These are phyloP conservation scores for Leucocoprinus sp. DNA, from an alignment of 768 basidiomycete species.

Conservation along the genomic window DNA sequence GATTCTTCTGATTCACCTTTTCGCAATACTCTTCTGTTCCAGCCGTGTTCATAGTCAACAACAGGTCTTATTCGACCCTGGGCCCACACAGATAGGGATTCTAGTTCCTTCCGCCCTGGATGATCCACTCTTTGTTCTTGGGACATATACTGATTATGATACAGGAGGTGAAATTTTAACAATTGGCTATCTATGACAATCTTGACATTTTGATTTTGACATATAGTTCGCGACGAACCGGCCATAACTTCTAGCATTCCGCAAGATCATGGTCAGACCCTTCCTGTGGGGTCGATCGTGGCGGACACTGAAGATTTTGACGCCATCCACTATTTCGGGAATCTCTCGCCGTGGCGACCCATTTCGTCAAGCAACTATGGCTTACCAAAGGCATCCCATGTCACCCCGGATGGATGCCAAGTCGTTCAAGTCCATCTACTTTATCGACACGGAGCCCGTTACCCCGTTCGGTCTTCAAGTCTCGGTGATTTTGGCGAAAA, in stretches of 20 bases:
- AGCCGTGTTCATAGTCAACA: too few species aligned
- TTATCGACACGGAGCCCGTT: conserved; percentile 64
- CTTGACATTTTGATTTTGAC: neutral
- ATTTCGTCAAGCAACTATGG: conserved; percentile 35
- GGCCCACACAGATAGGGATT: conserved; percentile 32
- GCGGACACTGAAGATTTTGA: conserved; percentile 32
- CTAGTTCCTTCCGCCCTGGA: conserved; percentile 38
- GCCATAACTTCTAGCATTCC: conserved; percentile 33
- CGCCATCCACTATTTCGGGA: conserved; percentile 38
- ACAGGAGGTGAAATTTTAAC: too few species aligned
- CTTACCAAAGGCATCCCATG: conserved; percentile 36
- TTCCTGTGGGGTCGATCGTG: conserved; percentile 31
- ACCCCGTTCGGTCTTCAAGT: conserved; percentile 36
- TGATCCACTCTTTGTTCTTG: too few species aligned
- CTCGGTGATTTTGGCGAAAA: conserved; percentile 35
- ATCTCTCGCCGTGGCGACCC: conserved; percentile 44
- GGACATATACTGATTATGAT: neutral
- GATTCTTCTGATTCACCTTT: too few species aligned
- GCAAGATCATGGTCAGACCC: conserved; percentile 29
- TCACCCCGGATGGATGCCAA: conserved; percentile 39
- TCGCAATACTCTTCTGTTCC: too few species aligned
- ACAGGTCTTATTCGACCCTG: conserved; percentile 19
- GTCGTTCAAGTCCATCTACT: conserved; percentile 50
- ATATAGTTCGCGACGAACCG: conserved; percentile 35
- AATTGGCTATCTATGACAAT: neutral